Base-by-base conservation (phyloP, 2,329 filamentous ascomycete genomes). In the Ophiostoma angusticollis region DNA sequence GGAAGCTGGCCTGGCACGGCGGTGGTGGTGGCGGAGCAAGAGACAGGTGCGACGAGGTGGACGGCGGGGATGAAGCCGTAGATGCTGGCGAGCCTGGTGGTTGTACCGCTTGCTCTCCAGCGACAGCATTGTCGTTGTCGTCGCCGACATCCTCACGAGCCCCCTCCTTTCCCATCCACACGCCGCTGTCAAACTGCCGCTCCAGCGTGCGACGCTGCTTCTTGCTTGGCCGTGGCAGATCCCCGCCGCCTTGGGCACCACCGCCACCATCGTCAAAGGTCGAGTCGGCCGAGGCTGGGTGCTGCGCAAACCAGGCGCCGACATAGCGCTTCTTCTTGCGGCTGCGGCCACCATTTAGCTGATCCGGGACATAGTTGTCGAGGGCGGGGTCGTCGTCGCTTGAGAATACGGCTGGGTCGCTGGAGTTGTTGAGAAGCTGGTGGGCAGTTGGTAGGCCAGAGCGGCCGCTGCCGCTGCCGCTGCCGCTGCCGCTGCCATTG, bases 341-440 rank as follows among this genome's bases (percentile, higher is more conserved):
- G 19, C 66, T n/a, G 24, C 34, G 36, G 13, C 32, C 23, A 19
- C 21, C 24, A n/a, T 23, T 22, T 6, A 65, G 65, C 34, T 69
- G 60, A 22, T 37, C 41, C 5, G 41, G 31, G 18, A 65, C 60
- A 50, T 82, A 82, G 49, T 79, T 78, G 44, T 81, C 76, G 34
- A 78, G 55, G 2, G 71, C 70, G 3, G 75, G 74, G 41, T 82
- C 78, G 50, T 83, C 78, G 43, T 84, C 80, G 53, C 75, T 79
- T 4, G 78, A 83, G 56, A 84, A 84, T 19, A 83, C 56, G 35
- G 75, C 69, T 4, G 78, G 78, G 50, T 84, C 80, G 52, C 80
- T 83, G 16, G 78, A 83, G 52, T 76, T 74, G 52, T 65, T 64
- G 46, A 70, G 60, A 27, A 61, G 51, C n/a, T n/a, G n/a, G n/a